These are phyloP conservation scores for Dictyostelium brefeldianum DNA, from an alignment of 78 protist genomes.

Conservation along the genomic window DNA sequence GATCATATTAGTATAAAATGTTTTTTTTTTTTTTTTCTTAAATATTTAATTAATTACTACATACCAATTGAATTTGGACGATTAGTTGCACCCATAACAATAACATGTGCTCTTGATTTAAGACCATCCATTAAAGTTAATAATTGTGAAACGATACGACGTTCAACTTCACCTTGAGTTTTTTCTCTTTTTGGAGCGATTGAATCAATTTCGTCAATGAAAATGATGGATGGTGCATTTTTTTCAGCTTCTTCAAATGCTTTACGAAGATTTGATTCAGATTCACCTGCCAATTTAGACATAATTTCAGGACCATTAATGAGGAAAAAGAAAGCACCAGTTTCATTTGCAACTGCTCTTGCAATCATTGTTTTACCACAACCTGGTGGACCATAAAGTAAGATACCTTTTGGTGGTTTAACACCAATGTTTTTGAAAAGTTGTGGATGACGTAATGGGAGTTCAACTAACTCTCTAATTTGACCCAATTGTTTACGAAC, in stretches of 20 bases:
- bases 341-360: slow-evolving; percentile 99
- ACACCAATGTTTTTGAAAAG: slow-evolving; percentile 98
- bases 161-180: slow-evolving; percentile 99
- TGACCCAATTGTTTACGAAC: slow-evolving; percentile 98
- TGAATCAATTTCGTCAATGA: slow-evolving; percentile 99
- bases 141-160: slow-evolving; percentile 99
- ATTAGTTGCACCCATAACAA: slow-evolving; percentile 99
- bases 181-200: slow-evolving; percentile 99
- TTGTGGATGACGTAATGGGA: slow-evolving; percentile 99
- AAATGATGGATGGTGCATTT: slow-evolving; percentile 99
- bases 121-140: slow-evolving; percentile 99
- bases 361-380: slow-evolving; percentile 99
- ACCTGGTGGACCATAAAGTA: slow-evolving; percentile 99
- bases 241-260: slow-evolving; percentile 99
- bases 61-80: slow-evolving; percentile 96
- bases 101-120: slow-evolving; percentile 98
- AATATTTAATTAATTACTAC: too few species aligned
- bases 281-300: slow-evolving; percentile 99
- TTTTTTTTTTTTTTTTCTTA: too few species aligned
- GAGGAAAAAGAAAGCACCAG: slow-evolving; percentile 99
- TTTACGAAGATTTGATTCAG: slow-evolving; percentile 98
- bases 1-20: too few species aligned
- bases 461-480: slow-evolving; percentile 99
- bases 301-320: slow-evolving; percentile 99
- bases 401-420: slow-evolving; percentile 98